phyloP scores from a whole-genome alignment of 2,329 filamentous ascomycete species.

The Macrophomina pseudophaseolina region DNA sequence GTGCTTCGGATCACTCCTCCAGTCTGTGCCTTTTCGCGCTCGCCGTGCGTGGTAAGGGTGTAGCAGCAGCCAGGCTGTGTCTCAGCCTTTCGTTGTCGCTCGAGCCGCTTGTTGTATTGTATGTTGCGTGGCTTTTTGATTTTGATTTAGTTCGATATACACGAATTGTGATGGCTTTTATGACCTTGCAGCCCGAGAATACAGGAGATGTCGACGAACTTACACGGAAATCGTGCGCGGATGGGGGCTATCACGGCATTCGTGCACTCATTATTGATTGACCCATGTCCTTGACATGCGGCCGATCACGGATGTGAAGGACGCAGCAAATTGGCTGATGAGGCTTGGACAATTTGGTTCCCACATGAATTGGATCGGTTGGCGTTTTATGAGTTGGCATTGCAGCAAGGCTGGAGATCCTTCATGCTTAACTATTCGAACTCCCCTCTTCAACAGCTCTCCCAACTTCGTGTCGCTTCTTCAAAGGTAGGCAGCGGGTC shows the following conservation, averaged over 20 bases:
- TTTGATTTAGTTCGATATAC: conserved; percentile 18
- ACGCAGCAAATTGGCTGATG: not conserved
- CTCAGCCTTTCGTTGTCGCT: not conserved
- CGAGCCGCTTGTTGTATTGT: conserved; percentile 7
- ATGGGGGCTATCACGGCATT: too few relatives aligned
- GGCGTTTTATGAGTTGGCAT: not conserved
- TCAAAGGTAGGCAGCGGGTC: too few relatives aligned
- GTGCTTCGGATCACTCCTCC: conserved; percentile 24
- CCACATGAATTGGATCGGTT: not conserved
- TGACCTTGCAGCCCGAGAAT: not conserved
- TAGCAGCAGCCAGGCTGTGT: not conserved
- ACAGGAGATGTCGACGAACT: not conserved
- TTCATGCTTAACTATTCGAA: not conserved
- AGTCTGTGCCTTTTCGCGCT: too few relatives aligned
- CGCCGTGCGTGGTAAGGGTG: not conserved
- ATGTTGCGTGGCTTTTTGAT: conserved; percentile 13
- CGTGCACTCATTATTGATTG: too few relatives aligned
- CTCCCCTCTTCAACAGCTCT: not conserved
- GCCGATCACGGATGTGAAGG: not conserved
- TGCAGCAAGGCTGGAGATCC: not conserved
- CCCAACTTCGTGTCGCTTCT: not conserved
- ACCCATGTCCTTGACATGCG: not conserved
- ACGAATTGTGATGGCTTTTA: conserved; percentile 17
- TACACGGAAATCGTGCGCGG: too few relatives aligned
- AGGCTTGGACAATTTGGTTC: not conserved